A percentile compares a stretch with the other conserved stretches of the same genome.
Evolutionary conservation across 2,329 filamentous ascomycete species (phyloP).

Genomic region (Mycosphaerella arachidis): DNA sequence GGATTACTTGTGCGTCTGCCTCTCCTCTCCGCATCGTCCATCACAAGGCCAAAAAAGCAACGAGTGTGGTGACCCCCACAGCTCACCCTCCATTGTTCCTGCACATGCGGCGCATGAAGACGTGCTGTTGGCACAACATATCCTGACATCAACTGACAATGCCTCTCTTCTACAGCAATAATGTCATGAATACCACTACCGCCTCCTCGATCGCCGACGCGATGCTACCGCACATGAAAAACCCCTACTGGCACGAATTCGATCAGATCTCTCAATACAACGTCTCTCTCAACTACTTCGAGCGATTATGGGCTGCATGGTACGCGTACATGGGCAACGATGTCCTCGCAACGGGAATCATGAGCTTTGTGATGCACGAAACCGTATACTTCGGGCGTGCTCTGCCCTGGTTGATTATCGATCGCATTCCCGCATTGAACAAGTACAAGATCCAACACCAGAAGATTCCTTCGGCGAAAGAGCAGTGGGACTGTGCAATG

Average conservation of each 20-base stretch:
- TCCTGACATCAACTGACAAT: not conserved
- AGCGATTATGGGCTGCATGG: slow-evolving; percentile 92
- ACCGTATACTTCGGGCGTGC: slow-evolving; percentile 87
- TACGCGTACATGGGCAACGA: slow-evolving; percentile 99
- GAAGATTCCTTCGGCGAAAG: slow-evolving; percentile 87
- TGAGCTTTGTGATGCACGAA: slow-evolving; percentile 97
- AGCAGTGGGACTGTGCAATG: slow-evolving; percentile 91
- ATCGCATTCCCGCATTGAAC: slow-evolving; percentile 79
- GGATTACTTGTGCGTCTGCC: slow-evolving; percentile 25
- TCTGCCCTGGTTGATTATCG: slow-evolving; percentile 89
- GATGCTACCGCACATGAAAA: slow-evolving; percentile 40
- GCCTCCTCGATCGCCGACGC: slow-evolving; percentile 32
- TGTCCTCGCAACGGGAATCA: slow-evolving; percentile 89
- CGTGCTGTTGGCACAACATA: not conserved
- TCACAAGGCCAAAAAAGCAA: not conserved
- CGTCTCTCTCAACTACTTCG: slow-evolving; percentile 77
- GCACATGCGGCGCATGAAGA: not conserved
- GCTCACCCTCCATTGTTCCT: not conserved
- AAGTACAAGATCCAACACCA: slow-evolving; percentile 88
- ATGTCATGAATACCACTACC: slow-evolving; percentile 25
- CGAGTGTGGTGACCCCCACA: not conserved
- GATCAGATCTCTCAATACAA: slow-evolving; percentile 66
- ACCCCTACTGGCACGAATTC: slow-evolving; percentile 63
- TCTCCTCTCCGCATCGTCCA: not conserved
- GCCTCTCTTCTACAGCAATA: slow-evolving; percentile 19